Conservation (phyloP, 2,329 filamentous ascomycete species). For the Fusarium vanettenii region DNA sequence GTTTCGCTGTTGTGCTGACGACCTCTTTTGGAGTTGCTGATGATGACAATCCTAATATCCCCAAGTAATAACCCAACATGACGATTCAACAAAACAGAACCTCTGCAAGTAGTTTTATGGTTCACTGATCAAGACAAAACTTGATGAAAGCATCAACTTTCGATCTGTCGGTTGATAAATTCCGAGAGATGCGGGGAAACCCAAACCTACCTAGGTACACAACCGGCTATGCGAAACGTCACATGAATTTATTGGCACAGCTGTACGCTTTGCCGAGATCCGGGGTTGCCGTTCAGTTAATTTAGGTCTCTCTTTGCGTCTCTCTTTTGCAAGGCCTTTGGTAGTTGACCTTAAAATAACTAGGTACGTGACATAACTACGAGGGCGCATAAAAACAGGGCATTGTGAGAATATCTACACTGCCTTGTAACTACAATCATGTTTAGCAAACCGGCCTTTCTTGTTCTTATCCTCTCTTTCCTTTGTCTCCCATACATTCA, state of each 20-base stretch:
- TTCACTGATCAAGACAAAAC: no score
- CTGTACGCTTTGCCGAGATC: not conserved
- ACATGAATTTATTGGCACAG: not conserved
- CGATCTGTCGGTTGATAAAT: no score
- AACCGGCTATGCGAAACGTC: not conserved
- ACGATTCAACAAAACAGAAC: no score
- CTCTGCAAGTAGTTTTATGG: no score
- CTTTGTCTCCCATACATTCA: not conserved
- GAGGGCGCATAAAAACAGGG: not conserved
- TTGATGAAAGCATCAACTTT: no score
- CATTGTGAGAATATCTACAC: not conserved
- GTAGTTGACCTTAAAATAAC: not conserved
- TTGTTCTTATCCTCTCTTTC: not conserved
- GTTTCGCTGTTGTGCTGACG: not conserved
- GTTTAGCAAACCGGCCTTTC: not conserved
- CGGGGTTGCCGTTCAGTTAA: not conserved
- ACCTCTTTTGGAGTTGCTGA: not conserved
- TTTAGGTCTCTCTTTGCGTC: no score
- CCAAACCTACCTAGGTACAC: not conserved
- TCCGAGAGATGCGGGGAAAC: not conserved
- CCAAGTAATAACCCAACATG: no score
- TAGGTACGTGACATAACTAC: not conserved
- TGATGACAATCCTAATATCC: not conserved
- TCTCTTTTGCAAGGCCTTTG: not conserved
- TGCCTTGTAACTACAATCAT: not conserved